Evolutionary conservation across 768 basidiomycete species (phyloP), one percentile per base, ranked within the genome.

Genomic region (Amanita muscaria): DNA sequence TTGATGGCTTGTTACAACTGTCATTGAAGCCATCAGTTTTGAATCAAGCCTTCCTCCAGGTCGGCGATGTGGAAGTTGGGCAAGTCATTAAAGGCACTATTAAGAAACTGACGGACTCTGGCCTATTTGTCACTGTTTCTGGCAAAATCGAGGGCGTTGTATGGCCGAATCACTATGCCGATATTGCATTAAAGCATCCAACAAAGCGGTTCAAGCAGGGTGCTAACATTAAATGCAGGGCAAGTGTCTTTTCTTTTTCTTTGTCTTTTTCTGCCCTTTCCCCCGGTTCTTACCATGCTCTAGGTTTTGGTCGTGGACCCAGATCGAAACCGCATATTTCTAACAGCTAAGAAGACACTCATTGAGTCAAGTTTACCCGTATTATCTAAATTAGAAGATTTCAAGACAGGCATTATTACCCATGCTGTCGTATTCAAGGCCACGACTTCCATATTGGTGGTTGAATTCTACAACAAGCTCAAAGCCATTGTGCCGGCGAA

Each of bases 151-250:
- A 96, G 56, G 96, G 88, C 22, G 83, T 96, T 21, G 72, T 97
- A 16, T 96, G 89, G 87, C 92, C 93, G 1, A 77, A 80, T 49
- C 96, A 98, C 59, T 96, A 88, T 59, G 91, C 96, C 9, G 96
- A 99, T 60, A 92, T 98, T 55, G 59, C 68, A n/a, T 72, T 98
- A 53, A 96, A 92, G 58, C 87, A 97, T 59, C 94, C 94, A 8
- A 80, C 89, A 33, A 88, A 82, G 64, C 76, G 83, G 49, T 99
- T 96, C 69, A 92, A 89, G 57, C 66, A 73, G 16, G 93, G 92
- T 19, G 72, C 74, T 3, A 75, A 59, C 41, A 84, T 97, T 61
- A 94, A 87, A 66, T 92, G 89, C 53, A 69, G 89, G 47, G 92
- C 91, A 63, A 5, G 82, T 65, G 1, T 19, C 41, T 10, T 35